phyloP scores from a whole-genome alignment of 2,329 filamentous ascomycete genomes.

The Mollisia scopiformis region DNA sequence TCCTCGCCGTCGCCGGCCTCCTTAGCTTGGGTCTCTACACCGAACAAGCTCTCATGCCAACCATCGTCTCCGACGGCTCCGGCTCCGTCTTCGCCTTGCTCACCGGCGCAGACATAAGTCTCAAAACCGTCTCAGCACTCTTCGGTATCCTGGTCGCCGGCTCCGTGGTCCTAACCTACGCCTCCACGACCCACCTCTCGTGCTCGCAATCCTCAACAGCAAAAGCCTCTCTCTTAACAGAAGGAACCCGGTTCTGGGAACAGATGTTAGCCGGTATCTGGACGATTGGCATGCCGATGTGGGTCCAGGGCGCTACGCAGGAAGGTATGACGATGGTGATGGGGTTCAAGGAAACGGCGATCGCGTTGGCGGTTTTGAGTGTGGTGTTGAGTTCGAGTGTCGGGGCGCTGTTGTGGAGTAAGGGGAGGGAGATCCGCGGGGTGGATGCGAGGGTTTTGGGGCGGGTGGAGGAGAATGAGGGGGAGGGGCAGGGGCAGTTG shows the following conservation, averaged over 20 bases:
- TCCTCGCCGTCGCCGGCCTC: slow-evolving; percentile 21
- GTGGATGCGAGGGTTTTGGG: slow-evolving; percentile 24
- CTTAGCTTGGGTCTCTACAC: slow-evolving; percentile 26
- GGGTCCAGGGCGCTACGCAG: slow-evolving; percentile 15
- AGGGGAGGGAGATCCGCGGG: slow-evolving; percentile 12
- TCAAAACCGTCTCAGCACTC: slow-evolving; percentile 22
- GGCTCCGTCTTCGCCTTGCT: slow-evolving; percentile 13
- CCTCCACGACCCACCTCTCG: slow-evolving; percentile 8
- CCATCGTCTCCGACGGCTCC: not conserved
- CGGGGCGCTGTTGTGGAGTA: slow-evolving; percentile 20
- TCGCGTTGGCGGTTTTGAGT: slow-evolving; percentile 23
- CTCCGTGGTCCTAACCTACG: slow-evolving; percentile 11
- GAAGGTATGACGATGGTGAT: slow-evolving; percentile 6
- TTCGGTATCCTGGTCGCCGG: slow-evolving; percentile 24
- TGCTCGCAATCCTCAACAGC: not conserved
- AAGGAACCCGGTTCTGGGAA: slow-evolving; percentile 12
- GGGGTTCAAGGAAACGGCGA: slow-evolving; percentile 21
- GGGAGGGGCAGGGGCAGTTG: not conserved
- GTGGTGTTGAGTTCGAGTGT: slow-evolving; percentile 23
- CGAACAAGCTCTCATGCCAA: slow-evolving; percentile 6
- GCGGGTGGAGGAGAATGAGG: not conserved
- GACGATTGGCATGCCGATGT: slow-evolving; percentile 26
- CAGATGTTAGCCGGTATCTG: slow-evolving; percentile 27
- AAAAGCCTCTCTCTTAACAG: not conserved
- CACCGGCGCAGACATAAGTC: slow-evolving; percentile 17